phyloP scores from a whole-genome alignment of 2,329 filamentous ascomycete species.

The Aspergillus phoenicis region DNA sequence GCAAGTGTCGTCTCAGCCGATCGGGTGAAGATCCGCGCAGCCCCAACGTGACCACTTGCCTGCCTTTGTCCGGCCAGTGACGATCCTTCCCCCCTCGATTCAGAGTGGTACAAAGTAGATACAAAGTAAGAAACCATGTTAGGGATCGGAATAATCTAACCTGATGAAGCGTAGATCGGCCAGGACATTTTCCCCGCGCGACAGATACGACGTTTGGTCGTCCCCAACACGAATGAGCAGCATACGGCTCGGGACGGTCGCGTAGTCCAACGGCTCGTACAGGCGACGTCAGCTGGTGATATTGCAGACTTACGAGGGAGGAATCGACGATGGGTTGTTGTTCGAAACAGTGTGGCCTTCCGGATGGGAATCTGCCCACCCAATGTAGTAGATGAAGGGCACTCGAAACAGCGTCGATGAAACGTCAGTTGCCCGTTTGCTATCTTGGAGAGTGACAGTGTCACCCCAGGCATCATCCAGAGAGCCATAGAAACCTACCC shows the following conservation, averaged over 20 bases:
- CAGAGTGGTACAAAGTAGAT: too few relatives aligned
- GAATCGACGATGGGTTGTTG: slow-evolving; percentile 33
- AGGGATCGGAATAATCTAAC: slow-evolving; percentile 1
- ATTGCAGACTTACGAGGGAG: slow-evolving; percentile 43
- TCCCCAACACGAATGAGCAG: slow-evolving; percentile 44
- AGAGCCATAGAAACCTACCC: too few relatives aligned
- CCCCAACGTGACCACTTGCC: too few relatives aligned
- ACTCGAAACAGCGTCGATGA: too few relatives aligned
- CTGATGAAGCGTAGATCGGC: slow-evolving; percentile 9
- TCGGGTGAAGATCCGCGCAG: too few relatives aligned
- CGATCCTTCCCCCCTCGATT: too few relatives aligned
- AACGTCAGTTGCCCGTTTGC: too few relatives aligned
- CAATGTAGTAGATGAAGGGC: slow-evolving; percentile 34
- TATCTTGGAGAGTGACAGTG: too few relatives aligned
- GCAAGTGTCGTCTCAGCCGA: too few relatives aligned
- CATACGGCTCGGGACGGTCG: slow-evolving; percentile 36
- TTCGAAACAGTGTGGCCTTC: slow-evolving; percentile 37
- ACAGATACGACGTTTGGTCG: slow-evolving; percentile 9
- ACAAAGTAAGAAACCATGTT: neutral
- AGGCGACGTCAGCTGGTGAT: slow-evolving; percentile 47
- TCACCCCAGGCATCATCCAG: too few relatives aligned
- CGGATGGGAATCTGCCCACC: slow-evolving; percentile 41
- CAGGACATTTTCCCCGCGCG: neutral
- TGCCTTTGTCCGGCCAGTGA: too few relatives aligned
- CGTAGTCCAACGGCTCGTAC: slow-evolving; percentile 41